A percentile compares a stretch with the other conserved stretches of the same genome.
These are phyloP conservation scores for Isoetes taiwanensis DNA, from an alignment of 75 land plant genomes.

Conservation along the genomic window DNA sequence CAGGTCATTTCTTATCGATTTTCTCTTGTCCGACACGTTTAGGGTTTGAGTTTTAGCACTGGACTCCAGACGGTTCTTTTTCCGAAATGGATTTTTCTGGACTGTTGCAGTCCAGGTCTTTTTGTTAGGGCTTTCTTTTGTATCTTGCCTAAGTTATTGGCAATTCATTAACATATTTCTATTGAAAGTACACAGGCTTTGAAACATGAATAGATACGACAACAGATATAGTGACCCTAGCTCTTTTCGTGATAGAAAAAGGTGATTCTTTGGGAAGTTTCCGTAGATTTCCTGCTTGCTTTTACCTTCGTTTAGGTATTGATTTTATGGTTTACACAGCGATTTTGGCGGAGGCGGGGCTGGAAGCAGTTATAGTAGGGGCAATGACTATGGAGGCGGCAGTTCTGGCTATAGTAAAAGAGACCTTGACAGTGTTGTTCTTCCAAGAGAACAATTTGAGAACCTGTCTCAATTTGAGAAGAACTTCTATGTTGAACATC, in stretches of 20 bases:
- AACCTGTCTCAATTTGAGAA: slow-evolving; percentile 89
- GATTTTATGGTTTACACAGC: slow-evolving; percentile 1
- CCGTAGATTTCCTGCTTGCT: background rate
- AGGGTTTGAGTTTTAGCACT: too few relatives aligned
- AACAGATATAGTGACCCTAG: slow-evolving; percentile 56
- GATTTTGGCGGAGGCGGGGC: slow-evolving; percentile 21
- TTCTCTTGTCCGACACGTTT: too few relatives aligned
- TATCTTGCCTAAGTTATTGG: background rate
- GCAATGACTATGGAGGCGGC: slow-evolving; percentile 17
- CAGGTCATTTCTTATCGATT: too few relatives aligned
- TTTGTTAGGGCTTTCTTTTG: background rate
- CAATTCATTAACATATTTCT: background rate
- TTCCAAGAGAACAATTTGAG: slow-evolving; percentile 66
- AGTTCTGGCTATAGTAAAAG: slow-evolving; percentile 21
- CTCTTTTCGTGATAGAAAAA: slow-evolving; percentile 73
- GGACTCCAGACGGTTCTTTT: too few relatives aligned
- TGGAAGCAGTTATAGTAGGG: slow-evolving; percentile 15
- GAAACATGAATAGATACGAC: slow-evolving; percentile 71
- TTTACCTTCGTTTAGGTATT: background rate
- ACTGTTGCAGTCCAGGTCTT: slow-evolving; percentile 1
- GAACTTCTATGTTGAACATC: slow-evolving; percentile 80
- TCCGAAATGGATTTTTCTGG: background rate
- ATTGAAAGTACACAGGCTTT: background rate
- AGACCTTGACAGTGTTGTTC: slow-evolving; percentile 25
- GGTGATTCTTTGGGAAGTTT: slow-evolving; percentile 16